Base-by-base conservation (phyloP, 108 stramenopile genomes). In the Cyclotella choctawhatcheeana region DNA sequence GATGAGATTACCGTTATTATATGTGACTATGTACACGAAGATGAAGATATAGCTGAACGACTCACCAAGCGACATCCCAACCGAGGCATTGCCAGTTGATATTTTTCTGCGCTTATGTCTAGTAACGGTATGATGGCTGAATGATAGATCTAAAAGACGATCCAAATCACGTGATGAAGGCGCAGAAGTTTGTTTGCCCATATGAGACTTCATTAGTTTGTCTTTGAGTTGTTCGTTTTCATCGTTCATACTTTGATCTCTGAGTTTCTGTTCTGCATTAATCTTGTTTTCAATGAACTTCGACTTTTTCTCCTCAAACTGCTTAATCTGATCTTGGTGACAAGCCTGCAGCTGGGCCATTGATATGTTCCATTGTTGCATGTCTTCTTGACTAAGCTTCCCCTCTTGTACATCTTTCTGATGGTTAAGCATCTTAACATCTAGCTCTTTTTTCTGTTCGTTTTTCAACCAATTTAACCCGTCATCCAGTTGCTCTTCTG, bases 61-160 rank as follows among this genome's bases (percentile, higher is more conserved):
- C n/a, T n/a, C n/a, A n/a, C n/a, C n/a, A n/a, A n/a, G 68, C 2
- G 86, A 82, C 31, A 92, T 33, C 58, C 89, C 88, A 29, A 79
- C 70, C n/a, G 67, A 34, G 33, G 84, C 79, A 34, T 78, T 82
- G 40, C 74, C 88, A 47, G 86, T 67, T 7, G 84, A 52, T 3
- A 64, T 67, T 58, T 92, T 92, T 10, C 91, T 76, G 32, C 86
- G 88, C 51, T 88, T 92, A 64, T 92, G 88, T 13, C 91, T 82
- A 18, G 72, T 31, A 7, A 84, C 87, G 18, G 85, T 85, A 51
- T 85, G 59, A 43, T 64, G 67, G 26, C 60, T 54, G 44, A 54
- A 13, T 31, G 76, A n/a, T n/a, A n/a, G n/a, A n/a, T n/a, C n/a
- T n/a, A n/a, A n/a, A n/a, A n/a, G n/a, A 52, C 27, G 29, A 59